Percentiles rank a stretch among this genome's conserved stretches.
phyloP scores from a whole-genome alignment of 2,329 filamentous ascomycete species.

The Coccinonectria pachysandricola region DNA sequence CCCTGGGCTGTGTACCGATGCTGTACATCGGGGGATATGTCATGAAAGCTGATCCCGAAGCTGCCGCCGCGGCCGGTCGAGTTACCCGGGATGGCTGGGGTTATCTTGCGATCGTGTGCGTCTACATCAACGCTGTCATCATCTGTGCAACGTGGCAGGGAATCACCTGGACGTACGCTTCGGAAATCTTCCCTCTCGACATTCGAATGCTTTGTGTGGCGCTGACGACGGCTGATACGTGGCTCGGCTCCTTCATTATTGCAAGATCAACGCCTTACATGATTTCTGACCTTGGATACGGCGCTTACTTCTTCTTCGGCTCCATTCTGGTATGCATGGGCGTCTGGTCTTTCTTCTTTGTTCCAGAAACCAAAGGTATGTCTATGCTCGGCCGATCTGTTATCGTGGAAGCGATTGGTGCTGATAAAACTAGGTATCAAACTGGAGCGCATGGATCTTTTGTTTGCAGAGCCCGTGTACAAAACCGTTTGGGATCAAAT shows the following conservation, averaged over 20 bases:
- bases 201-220: constrained; percentile 27
- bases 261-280: constrained; percentile 30
- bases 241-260: constrained; percentile 31
- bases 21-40: constrained; percentile 31
- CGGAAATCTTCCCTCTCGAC: constrained; percentile 35
- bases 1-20: constrained; percentile 28
- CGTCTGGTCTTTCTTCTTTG: constrained; percentile 37
- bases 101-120: constrained; percentile 34
- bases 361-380: constrained; percentile 41
- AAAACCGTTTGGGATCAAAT: constrained; percentile 23
- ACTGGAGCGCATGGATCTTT: constrained; percentile 36
- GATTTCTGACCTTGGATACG: constrained; percentile 33
- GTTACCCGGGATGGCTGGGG: constrained; percentile 31
- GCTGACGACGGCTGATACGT: constrained; percentile 25
- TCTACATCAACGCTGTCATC: constrained; percentile 33
- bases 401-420: no score
- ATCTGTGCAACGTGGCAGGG: constrained; percentile 32
- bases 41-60: constrained; percentile 22
- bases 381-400: no score
- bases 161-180: constrained; percentile 34
- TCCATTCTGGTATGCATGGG: constrained; percentile 32
- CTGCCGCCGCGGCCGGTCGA: constrained; percentile 33
- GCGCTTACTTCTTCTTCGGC: constrained; percentile 44
- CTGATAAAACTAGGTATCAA: constrained; percentile 23
- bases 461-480: constrained; percentile 21